These are phyloP conservation scores for Filosporella fistucella DNA, from an alignment of 495 filamentous ascomycete species.

Conservation along the genomic window DNA sequence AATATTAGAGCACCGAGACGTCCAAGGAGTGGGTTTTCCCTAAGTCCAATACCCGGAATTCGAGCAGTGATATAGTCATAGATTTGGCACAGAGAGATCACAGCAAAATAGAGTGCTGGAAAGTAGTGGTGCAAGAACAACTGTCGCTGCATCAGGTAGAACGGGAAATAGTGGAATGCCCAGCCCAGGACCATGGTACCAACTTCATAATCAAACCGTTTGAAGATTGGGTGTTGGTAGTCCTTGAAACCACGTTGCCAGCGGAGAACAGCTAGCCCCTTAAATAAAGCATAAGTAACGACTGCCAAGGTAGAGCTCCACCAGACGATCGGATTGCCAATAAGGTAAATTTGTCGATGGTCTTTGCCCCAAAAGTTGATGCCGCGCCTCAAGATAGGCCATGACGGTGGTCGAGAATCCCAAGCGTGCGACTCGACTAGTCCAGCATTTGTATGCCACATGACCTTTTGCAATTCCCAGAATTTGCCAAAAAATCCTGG, in stretches of 20 bases:
- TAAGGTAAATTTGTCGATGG: slow-evolving; percentile 90
- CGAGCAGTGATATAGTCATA: slow-evolving; percentile 79
- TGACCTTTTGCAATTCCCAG: slow-evolving; percentile 98
- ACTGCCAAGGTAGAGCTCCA: slow-evolving; percentile 84
- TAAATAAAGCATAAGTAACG: slow-evolving; percentile 73
- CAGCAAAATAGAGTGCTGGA: slow-evolving; percentile 91
- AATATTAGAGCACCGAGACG: slow-evolving; percentile 64
- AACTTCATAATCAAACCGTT: slow-evolving; percentile 96
- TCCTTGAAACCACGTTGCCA: slow-evolving; percentile 93
- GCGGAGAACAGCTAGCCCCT: slow-evolving; percentile 79
- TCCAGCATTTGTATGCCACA: slow-evolving; percentile 98
- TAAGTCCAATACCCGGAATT: slow-evolving; percentile 60
- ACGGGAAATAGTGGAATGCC: slow-evolving; percentile 97
- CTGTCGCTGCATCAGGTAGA: slow-evolving; percentile 91
- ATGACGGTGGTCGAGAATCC: slow-evolving; percentile 92
- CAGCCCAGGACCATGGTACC: slow-evolving; percentile 86
- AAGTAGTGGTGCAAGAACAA: slow-evolving; percentile 96
- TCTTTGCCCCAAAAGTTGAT: slow-evolving; percentile 99
- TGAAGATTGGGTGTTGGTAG: slow-evolving; percentile 76
- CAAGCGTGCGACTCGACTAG: slow-evolving; percentile 95
- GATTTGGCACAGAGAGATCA: slow-evolving; percentile 81
- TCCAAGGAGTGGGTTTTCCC: slow-evolving; percentile 68
- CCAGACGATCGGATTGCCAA: slow-evolving; percentile 95
- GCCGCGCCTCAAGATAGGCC: slow-evolving; percentile 88
- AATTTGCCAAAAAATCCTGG: slow-evolving; percentile 98